phyloP scores from a whole-genome alignment of 1,284 basidiomycete genomes.

The Clitocybe nebularis region DNA sequence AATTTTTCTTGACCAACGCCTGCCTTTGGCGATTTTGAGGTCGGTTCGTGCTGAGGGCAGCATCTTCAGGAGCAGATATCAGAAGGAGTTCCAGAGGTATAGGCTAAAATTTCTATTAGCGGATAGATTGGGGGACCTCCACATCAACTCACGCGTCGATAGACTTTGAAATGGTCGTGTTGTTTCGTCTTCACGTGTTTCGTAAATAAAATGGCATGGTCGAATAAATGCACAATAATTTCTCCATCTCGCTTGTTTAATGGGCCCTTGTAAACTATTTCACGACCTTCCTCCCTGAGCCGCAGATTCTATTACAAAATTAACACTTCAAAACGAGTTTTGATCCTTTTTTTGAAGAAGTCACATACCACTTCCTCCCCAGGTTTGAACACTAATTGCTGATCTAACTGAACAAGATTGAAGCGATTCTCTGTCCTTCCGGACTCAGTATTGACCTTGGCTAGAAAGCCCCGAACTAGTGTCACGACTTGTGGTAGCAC shows the following conservation, averaged over 20 bases:
- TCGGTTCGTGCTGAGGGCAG: slow-evolving; percentile 24
- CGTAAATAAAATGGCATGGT: slow-evolving; percentile 94
- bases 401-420: slow-evolving; percentile 87
- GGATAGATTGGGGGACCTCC: slow-evolving; percentile 16
- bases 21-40: slow-evolving; percentile 27
- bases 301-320: slow-evolving; percentile 66
- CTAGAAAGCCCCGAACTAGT: slow-evolving; percentile 81
- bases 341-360: slow-evolving; percentile 8
- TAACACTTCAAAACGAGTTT: slow-evolving; percentile 1
- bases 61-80: slow-evolving; percentile 79
- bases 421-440: slow-evolving; percentile 93
- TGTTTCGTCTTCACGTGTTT: slow-evolving; percentile 85
- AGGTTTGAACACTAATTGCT: slow-evolving; percentile 82
- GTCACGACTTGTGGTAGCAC: slow-evolving; percentile 78
- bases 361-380: slow-evolving; percentile 80
- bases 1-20: slow-evolving; percentile 43
- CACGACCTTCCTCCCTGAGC: slow-evolving; percentile 81
- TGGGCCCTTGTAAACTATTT: slow-evolving; percentile 92
- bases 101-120: slow-evolving; percentile 49
- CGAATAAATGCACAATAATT: slow-evolving; percentile 92
- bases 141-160: slow-evolving; percentile 86
- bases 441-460: slow-evolving; percentile 87
- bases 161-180: slow-evolving; percentile 91
- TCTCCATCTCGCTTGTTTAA: slow-evolving; percentile 93
- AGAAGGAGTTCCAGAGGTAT: slow-evolving; percentile 94